Conservation (phyloP, 2,329 filamentous ascomycete genomes). For the Colletotrichum sp. region DNA sequence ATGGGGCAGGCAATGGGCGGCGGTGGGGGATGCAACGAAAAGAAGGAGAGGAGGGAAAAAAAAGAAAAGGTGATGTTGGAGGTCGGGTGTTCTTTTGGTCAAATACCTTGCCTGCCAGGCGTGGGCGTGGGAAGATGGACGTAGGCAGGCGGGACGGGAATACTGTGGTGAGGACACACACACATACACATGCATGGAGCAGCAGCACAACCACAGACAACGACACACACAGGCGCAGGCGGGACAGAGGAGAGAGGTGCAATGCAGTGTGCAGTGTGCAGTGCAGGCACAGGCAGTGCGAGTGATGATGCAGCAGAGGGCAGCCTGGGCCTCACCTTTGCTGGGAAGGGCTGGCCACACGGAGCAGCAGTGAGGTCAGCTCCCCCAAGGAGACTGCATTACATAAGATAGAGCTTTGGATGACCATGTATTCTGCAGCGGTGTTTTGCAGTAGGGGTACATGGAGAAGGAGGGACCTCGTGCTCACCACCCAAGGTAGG, state of each 20-base stretch:
- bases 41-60: neutral
- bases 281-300: neutral
- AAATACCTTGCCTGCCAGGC: neutral
- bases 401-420: neutral
- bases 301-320: constrained; percentile 19
- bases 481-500: neutral
- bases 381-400: neutral
- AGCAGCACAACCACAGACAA: neutral
- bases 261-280: neutral
- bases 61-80: neutral
- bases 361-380: neutral
- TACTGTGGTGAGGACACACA: neutral
- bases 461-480: neutral
- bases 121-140: neutral
- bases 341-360: constrained; percentile 4
- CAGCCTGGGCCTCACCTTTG: constrained; percentile 13
- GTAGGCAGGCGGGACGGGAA: neutral
- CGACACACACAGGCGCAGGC: neutral
- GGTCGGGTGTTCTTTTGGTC: neutral
- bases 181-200: neutral
- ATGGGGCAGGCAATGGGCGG: neutral
- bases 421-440: neutral
- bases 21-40: neutral
- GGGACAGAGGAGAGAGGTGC: neutral
- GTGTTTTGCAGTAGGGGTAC: neutral